Conservation (phyloP, 2,329 filamentous ascomycete genomes). For the Fusarium piperis region DNA sequence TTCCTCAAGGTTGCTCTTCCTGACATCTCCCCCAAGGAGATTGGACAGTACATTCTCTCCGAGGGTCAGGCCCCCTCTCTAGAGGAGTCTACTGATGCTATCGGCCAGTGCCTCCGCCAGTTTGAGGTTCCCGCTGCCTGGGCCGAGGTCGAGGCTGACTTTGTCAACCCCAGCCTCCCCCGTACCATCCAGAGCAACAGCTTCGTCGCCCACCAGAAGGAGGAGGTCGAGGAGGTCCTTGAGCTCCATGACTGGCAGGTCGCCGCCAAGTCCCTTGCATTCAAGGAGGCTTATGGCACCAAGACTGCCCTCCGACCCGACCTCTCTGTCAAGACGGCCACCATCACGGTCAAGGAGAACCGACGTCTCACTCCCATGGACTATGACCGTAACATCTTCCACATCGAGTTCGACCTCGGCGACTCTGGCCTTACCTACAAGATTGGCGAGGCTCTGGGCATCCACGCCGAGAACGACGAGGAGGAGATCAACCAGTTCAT, state of each 20-base stretch:
- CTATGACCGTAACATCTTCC: conserved; percentile 99
- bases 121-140: conserved; percentile 83
- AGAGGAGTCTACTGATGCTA: conserved; percentile 69
- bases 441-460: conserved; percentile 95
- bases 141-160: conserved; percentile 71
- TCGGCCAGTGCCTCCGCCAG: conserved; percentile 76
- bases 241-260: conserved; percentile 80
- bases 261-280: conserved; percentile 85
- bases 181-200: conserved; percentile 78
- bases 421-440: conserved; percentile 92
- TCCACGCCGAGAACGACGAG: conserved; percentile 93
- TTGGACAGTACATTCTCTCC: conserved; percentile 72
- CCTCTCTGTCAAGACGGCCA: conserved; percentile 83
- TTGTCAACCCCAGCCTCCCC: conserved; percentile 62
- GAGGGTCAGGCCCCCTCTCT: conserved; percentile 62
- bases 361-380: conserved; percentile 86
- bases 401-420: conserved; percentile 98
- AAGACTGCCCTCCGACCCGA: conserved; percentile 82
- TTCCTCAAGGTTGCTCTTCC: conserved; percentile 83
- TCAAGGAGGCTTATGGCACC: conserved; percentile 93
- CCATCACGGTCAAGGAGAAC: conserved; percentile 94
- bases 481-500: conserved; percentile 86
- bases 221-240: conserved; percentile 73
- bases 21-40: conserved; percentile 67
- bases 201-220: conserved; percentile 83